Conservation (phyloP, 2,329 filamentous ascomycete genomes). For the Cladophialophora carrionii region DNA sequence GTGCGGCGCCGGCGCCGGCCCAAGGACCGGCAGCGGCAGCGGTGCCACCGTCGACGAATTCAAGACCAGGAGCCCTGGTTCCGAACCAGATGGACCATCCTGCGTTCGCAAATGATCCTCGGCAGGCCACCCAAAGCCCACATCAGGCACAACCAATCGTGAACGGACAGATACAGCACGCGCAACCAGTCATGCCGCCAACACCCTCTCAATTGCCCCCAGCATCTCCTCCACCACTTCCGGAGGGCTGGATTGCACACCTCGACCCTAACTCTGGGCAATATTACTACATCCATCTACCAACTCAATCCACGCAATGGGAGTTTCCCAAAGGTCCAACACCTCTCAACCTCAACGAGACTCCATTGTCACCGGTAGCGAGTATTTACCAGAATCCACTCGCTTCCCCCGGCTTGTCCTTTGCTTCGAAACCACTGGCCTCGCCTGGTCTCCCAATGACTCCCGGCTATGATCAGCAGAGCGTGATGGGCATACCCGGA, state of each 20-base stretch:
- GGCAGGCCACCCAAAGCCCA: slow-evolving; percentile 48
- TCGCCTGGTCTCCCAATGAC: slow-evolving; percentile 83
- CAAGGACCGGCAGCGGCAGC: slow-evolving; percentile 28
- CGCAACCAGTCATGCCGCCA: slow-evolving; percentile 27
- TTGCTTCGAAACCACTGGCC: slow-evolving; percentile 65
- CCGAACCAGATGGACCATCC: slow-evolving; percentile 67
- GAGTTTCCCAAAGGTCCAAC: slow-evolving; percentile 97
- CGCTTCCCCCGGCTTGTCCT: slow-evolving; percentile 67
- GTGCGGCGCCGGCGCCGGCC: slow-evolving; percentile 32
- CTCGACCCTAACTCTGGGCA: slow-evolving; percentile 93
- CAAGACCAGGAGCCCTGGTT: slow-evolving; percentile 39
- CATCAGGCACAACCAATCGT: slow-evolving; percentile 38
- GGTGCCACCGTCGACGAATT: slow-evolving; percentile 31
- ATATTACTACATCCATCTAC: slow-evolving; percentile 98
- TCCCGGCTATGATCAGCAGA: slow-evolving; percentile 76
- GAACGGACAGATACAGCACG: slow-evolving; percentile 32
- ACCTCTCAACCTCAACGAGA: slow-evolving; percentile 78
- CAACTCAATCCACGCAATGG: slow-evolving; percentile 96
- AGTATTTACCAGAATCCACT: slow-evolving; percentile 75
- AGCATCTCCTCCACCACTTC: slow-evolving; percentile 85
- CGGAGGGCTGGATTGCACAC: slow-evolving; percentile 98
- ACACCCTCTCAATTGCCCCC: slow-evolving; percentile 59
- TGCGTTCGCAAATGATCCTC: slow-evolving; percentile 84
- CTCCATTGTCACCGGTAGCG: slow-evolving; percentile 79
- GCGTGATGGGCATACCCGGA: slow-evolving; percentile 80